Conservation (phyloP, 148 eudicot genomes). For the Rheum nobile region DNA sequence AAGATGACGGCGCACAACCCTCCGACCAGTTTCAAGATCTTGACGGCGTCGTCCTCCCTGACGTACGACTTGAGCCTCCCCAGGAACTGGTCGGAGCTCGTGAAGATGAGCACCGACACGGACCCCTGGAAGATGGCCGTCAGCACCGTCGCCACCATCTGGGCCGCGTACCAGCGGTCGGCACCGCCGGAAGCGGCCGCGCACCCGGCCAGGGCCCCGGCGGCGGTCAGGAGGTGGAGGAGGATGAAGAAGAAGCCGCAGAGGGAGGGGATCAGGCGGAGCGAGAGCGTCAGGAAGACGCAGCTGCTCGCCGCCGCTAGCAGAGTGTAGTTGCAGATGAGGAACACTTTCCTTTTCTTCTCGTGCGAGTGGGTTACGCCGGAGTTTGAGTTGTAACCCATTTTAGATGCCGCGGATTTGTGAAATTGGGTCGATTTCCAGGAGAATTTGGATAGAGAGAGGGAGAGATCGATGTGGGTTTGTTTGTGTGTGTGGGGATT, state of each 20-base stretch:
- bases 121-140: conserved; percentile 63
- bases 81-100: conserved; percentile 26
- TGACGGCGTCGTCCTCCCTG: conserved; percentile 31
- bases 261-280: conserved; percentile 50
- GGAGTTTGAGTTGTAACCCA: conserved; percentile 4
- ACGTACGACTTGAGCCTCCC: conserved; percentile 35
- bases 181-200: conserved; percentile 29
- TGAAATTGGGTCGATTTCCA: background rate
- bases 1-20: conserved; percentile 37
- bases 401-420: background rate
- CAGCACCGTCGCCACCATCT: conserved; percentile 48
- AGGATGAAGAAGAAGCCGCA: conserved; percentile 42
- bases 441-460: background rate
- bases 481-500: background rate
- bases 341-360: conserved; percentile 18
- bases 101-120: conserved; percentile 39
- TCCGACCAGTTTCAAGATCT: conserved; percentile 39
- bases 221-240: conserved; percentile 47
- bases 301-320: conserved; percentile 47
- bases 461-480: background rate
- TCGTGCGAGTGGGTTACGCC: background rate
- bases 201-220: conserved; percentile 43
- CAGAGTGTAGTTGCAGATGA: conserved; percentile 43
- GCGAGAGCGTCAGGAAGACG: conserved; percentile 56
- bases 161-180: conserved; percentile 37